Evolutionary conservation across 2,329 filamentous ascomycete genomes (phyloP).

Genomic region (Dothideomycetes sp.): DNA sequence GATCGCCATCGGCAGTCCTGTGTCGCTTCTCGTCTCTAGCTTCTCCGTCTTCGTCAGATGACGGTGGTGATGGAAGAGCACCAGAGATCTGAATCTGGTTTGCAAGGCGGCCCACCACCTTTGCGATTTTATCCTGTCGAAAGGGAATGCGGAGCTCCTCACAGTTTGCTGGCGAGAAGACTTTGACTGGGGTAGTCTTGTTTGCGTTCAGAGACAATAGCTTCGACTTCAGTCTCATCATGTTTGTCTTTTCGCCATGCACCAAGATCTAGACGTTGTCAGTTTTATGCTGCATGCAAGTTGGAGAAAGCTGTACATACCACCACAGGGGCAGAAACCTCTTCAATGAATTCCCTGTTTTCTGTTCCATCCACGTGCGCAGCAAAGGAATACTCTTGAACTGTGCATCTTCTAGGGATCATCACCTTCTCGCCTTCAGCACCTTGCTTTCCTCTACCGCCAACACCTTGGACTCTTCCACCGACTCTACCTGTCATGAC

Average conservation of each 20-base stretch:
- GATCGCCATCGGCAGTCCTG: constrained; percentile 41
- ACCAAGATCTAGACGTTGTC: constrained; percentile 64
- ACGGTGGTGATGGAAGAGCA: constrained; percentile 25
- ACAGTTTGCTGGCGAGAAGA: constrained; percentile 89
- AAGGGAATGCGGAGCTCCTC: constrained; percentile 93
- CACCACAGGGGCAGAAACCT: constrained; percentile 83
- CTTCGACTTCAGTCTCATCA: constrained; percentile 94
- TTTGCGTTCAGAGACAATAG: constrained; percentile 82
- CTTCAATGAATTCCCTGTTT: constrained; percentile 94
- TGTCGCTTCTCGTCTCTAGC: constrained; percentile 19
- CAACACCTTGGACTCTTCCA: constrained; percentile 40
- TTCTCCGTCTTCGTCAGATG: constrained; percentile 36
- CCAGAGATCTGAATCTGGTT: constrained; percentile 59
- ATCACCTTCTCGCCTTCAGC: constrained; percentile 77
- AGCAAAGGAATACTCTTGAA: constrained; percentile 91
- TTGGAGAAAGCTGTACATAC: constrained; percentile 45
- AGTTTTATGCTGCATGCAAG: constrained; percentile 6
- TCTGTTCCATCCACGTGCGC: constrained; percentile 94
- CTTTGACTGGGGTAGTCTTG: constrained; percentile 74
- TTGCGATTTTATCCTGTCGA: constrained; percentile 87
- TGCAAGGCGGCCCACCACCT: constrained; percentile 90
- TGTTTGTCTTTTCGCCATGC: constrained; percentile 94
- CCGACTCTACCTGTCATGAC: constrained; percentile 58
- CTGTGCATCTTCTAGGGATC: constrained; percentile 85
- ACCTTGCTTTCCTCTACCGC: constrained; percentile 51